Percentiles rank a stretch among this genome's conserved stretches.
phyloP scores from a whole-genome alignment of 1,139 yeast species.

The Candida gigantensis region DNA sequence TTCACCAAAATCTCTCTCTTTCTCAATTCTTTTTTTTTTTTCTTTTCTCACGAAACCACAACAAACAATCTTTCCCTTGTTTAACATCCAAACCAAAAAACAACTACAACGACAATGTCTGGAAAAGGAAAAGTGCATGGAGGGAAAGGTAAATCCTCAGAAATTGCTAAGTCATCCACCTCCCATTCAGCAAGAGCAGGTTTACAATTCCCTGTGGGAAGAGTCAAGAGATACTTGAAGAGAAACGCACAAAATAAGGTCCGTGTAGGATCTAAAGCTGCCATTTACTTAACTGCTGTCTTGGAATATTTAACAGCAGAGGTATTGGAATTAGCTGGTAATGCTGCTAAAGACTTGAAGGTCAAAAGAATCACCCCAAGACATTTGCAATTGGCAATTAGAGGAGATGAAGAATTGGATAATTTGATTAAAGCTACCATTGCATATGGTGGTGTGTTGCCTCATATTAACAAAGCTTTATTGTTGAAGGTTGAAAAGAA shows the following conservation, averaged over 20 bases:
- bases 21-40: constrained; percentile 9
- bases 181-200: constrained; percentile 98
- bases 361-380: constrained; percentile 99
- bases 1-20: constrained; percentile 7
- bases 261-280: constrained; percentile 97
- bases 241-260: constrained; percentile 88
- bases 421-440: constrained; percentile 94
- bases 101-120: constrained; percentile 53
- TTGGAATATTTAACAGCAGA: constrained; percentile 97
- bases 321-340: constrained; percentile 97
- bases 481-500: constrained; percentile 90
- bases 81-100: constrained; percentile 1
- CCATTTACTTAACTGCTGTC: constrained; percentile 95
- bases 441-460: constrained; percentile 98
- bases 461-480: constrained; percentile 93
- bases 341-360: constrained; percentile 97
- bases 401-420: constrained; percentile 99
- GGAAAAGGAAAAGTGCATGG: constrained; percentile 91
- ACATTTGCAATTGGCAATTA: constrained; percentile 95
- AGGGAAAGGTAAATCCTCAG: constrained; percentile 91
- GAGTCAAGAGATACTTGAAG: constrained; percentile 95
- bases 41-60: constrained; percentile 12
- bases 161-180: constrained; percentile 61
- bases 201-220: constrained; percentile 96
- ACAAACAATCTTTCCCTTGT: constrained; percentile 5